Conservation (phyloP, 441 rosid species). For the Syzygium syzygioides region DNA sequence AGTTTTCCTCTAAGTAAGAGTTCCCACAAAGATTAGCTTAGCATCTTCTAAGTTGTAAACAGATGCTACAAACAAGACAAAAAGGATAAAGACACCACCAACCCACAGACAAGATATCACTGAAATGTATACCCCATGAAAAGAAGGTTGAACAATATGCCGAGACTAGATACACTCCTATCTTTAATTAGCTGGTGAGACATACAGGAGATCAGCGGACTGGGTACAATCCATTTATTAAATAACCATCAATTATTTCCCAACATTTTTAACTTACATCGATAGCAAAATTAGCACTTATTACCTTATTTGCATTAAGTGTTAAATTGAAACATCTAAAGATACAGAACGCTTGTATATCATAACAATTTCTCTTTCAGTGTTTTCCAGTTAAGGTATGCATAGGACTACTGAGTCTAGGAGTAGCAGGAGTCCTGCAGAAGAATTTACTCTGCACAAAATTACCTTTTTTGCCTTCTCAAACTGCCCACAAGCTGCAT, state of each 20-base stretch:
- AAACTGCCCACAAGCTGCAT: constrained; percentile 58
- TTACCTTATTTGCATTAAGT: not conserved
- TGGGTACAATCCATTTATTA: not conserved
- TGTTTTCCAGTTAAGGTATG: not conserved
- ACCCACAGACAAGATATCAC: not conserved
- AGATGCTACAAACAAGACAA: not conserved
- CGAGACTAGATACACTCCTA: not conserved
- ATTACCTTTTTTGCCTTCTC: constrained; percentile 84
- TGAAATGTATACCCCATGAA: not conserved
- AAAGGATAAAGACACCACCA: not conserved
- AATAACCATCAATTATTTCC: not conserved
- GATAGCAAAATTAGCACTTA: not conserved
- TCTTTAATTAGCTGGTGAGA: not conserved
- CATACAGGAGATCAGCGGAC: not conserved
- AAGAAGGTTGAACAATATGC: not conserved
- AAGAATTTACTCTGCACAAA: not conserved
- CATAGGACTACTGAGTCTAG: not conserved
- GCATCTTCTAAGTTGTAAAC: not conserved
- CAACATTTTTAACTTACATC: not conserved
- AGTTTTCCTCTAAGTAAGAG: not conserved
- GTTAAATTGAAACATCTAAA: not conserved
- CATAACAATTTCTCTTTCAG: not conserved
- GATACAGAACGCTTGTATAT: not conserved
- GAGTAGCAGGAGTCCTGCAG: not conserved
- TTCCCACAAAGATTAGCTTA: not conserved